A percentile compares a stretch with the other conserved stretches of the same genome.
Evolutionary conservation across 225 moss, liverwort and hornwort genomes (phyloP).

Genomic region (Climacium dendroides): DNA sequence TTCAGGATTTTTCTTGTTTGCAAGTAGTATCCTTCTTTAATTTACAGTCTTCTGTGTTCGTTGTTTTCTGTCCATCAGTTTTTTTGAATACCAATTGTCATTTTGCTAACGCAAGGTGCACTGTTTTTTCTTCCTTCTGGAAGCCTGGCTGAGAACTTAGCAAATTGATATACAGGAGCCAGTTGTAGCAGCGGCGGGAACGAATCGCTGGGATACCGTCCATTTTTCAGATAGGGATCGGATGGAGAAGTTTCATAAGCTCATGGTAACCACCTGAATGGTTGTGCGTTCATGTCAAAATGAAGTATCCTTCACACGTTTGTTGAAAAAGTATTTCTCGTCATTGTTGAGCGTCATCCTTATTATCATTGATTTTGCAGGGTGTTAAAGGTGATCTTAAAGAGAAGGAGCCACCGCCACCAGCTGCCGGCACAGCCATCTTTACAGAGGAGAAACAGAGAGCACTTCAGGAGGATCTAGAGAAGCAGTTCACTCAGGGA

Average conservation of each 20-base stretch:
- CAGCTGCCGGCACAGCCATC: conserved; percentile 27
- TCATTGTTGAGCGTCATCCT: neutral
- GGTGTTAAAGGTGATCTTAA: conserved; percentile 91
- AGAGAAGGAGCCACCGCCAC: conserved; percentile 48
- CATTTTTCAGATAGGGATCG: conserved; percentile 96
- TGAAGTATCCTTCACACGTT: neutral
- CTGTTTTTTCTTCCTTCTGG: conserved; percentile 24
- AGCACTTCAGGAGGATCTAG: conserved; percentile 89
- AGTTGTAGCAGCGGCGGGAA: conserved; percentile 69
- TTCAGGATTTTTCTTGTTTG: neutral
- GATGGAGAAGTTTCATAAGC: conserved; percentile 98
- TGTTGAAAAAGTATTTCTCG: neutral
- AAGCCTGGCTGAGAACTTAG: conserved; percentile 39
- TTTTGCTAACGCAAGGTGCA: conserved; percentile 43
- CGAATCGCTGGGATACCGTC: conserved; percentile 97
- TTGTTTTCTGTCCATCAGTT: neutral
- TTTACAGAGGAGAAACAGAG: conserved; percentile 90
- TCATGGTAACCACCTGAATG: conserved; percentile 53
- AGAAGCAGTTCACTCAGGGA: conserved; percentile 91
- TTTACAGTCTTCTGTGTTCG: neutral
- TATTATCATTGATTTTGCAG: conserved; percentile 37
- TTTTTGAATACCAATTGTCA: conserved; percentile 3
- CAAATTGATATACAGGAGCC: conserved; percentile 69
- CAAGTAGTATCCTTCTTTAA: neutral
- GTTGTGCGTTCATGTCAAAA: neutral